Evolutionary conservation across 2,329 filamentous ascomycete species (phyloP).

Genomic region (Sclerotinia minor): DNA sequence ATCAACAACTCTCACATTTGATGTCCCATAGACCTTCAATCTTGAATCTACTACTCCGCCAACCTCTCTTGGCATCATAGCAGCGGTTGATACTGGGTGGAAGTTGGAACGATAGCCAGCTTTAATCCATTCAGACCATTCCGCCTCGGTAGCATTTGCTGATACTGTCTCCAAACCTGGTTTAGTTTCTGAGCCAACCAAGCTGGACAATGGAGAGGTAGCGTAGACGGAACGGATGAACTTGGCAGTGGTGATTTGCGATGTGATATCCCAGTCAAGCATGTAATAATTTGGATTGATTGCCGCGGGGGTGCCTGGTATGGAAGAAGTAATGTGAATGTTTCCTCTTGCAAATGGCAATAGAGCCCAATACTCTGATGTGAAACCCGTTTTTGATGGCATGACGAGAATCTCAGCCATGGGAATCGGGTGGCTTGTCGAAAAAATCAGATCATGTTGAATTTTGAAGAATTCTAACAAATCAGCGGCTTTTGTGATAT

Average conservation of each 20-base stretch:
- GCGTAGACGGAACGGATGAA: constrained; percentile 1
- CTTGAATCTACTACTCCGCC: constrained; percentile 31
- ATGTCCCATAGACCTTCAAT: constrained; percentile 31
- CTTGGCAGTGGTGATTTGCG: constrained; percentile 1
- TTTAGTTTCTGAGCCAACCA: constrained; percentile 16
- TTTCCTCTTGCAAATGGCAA: constrained; percentile 56
- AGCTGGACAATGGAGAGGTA: neutral
- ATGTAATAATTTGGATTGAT: constrained; percentile 52
- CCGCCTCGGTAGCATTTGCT: constrained; percentile 20
- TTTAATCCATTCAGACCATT: constrained; percentile 24
- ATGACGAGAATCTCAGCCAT: constrained; percentile 55
- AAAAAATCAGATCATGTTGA: constrained; percentile 27
- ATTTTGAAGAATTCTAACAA: constrained; percentile 16
- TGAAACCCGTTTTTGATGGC: constrained; percentile 40
- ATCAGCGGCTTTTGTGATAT: constrained; percentile 40
- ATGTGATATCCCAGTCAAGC: constrained; percentile 15
- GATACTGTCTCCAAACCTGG: constrained; percentile 23
- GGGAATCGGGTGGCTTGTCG: constrained; percentile 45
- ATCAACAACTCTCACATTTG: constrained; percentile 31
- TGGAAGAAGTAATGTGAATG: constrained; percentile 52
- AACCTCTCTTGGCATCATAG: constrained; percentile 30
- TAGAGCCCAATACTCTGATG: constrained; percentile 35
- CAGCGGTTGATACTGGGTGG: constrained; percentile 30
- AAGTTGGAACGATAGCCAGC: constrained; percentile 26
- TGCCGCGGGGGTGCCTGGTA: constrained; percentile 44